Percentiles rank a stretch among this genome's conserved stretches.
Conservation (phyloP, 345 rosid genomes). For the Melaleuca quinquenervia region DNA sequence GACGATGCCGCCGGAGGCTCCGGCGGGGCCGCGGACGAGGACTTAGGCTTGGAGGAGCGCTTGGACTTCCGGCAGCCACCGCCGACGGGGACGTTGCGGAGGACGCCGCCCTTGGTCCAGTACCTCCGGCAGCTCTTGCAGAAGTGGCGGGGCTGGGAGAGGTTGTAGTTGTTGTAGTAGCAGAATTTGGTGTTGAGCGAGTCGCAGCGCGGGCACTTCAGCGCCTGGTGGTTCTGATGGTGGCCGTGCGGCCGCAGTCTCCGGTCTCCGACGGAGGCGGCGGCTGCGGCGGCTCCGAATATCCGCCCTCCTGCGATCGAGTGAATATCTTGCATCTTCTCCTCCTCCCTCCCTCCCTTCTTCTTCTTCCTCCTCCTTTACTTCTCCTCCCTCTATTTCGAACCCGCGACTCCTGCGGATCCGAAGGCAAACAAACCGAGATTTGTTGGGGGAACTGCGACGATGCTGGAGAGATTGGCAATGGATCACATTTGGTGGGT, state of each 20-base stretch:
- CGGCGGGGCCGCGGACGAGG: neutral
- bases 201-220: slow-evolving; percentile 93
- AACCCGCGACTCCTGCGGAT: neutral
- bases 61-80: slow-evolving; percentile 77
- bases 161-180: slow-evolving; percentile 96
- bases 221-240: slow-evolving; percentile 55
- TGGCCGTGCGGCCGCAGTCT: slow-evolving; percentile 54
- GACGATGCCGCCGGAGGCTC: neutral
- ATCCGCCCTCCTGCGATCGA: slow-evolving; percentile 30
- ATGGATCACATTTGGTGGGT: neutral
- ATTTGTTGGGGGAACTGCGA: neutral
- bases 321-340: slow-evolving; percentile 55
- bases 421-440: neutral
- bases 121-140: slow-evolving; percentile 94
- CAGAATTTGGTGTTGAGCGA: slow-evolving; percentile 92
- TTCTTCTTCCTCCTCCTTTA: no score
- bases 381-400: neutral
- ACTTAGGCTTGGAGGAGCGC: slow-evolving; percentile 22
- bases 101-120: slow-evolving; percentile 99
- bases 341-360: no score
- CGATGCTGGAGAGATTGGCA: neutral
- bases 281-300: slow-evolving; percentile 23
- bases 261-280: slow-evolving; percentile 42
- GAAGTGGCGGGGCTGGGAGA: slow-evolving; percentile 98
- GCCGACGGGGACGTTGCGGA: slow-evolving; percentile 94